phyloP scores from a whole-genome alignment of 352 stramenopile species.

The Blastocystis sp. region DNA sequence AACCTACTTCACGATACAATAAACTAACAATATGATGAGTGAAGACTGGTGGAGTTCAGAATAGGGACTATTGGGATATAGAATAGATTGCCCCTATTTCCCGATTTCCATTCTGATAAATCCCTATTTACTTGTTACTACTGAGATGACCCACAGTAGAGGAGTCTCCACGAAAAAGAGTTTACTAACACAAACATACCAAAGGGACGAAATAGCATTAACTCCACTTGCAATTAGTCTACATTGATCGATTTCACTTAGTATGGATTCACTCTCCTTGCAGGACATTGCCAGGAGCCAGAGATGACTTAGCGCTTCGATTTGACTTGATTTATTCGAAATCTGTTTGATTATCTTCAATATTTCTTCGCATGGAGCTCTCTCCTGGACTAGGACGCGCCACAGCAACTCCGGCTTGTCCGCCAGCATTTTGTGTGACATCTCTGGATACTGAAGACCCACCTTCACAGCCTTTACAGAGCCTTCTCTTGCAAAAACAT shows the following conservation, averaged over 20 bases:
- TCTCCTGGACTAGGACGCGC: neutral
- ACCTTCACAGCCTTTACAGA: neutral
- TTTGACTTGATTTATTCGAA: neutral
- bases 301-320: neutral
- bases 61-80: neutral
- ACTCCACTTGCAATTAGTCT: neutral
- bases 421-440: neutral
- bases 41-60: neutral
- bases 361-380: neutral
- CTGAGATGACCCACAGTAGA: neutral
- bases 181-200: neutral
- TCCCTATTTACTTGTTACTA: neutral
- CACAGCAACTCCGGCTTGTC: neutral
- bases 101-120: neutral
- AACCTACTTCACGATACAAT: slow-evolving; percentile 57
- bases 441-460: neutral
- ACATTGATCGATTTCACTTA: neutral
- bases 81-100: neutral
- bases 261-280: neutral
- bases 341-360: neutral
- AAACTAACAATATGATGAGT: slow-evolving; percentile 52
- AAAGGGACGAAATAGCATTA: neutral
- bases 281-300: neutral
- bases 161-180: neutral
- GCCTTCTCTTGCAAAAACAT: neutral